Percentiles rank a stretch among this genome's conserved stretches.
phyloP scores from a whole-genome alignment of 768 basidiomycete genomes.

The Hericium rajendrae region DNA sequence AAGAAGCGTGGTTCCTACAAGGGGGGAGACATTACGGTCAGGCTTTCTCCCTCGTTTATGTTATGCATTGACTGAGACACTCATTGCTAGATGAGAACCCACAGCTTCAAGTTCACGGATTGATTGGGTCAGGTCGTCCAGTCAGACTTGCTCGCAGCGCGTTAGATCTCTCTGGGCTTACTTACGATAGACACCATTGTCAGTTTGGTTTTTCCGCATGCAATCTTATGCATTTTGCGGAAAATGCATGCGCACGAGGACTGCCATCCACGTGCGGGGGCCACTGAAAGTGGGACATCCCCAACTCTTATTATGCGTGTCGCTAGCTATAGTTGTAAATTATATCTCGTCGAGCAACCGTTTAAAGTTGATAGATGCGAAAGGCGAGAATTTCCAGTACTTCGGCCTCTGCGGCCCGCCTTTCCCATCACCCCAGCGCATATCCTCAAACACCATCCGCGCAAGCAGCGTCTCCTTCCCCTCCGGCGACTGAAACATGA shows the following conservation, averaged over 20 bases:
- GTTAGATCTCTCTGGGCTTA: too few relatives aligned
- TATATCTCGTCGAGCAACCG: constrained; percentile 13
- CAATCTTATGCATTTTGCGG: neutral
- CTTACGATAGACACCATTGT: too few relatives aligned
- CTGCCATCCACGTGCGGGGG: too few relatives aligned
- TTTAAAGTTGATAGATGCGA: constrained; percentile 10
- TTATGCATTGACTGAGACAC: neutral
- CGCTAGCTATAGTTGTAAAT: neutral
- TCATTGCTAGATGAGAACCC: constrained; percentile 53
- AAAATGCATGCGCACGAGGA: neutral
- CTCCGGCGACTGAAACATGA: constrained; percentile 20
- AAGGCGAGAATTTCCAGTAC: neutral
- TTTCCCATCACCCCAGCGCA: constrained; percentile 7
- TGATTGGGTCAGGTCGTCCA: constrained; percentile 3
- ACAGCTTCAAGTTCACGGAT: constrained; percentile 80
- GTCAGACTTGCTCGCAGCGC: too few relatives aligned
- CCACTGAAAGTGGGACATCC: too few relatives aligned
- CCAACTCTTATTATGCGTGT: too few relatives aligned
- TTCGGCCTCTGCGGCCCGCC: neutral
- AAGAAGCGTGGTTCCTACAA: constrained; percentile 94
- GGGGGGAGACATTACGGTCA: constrained; percentile 90
- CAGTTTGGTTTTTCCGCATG: too few relatives aligned
- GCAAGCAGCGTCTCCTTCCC: constrained; percentile 9
- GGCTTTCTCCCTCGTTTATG: neutral
- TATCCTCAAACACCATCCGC: constrained; percentile 2